phyloP scores from a whole-genome alignment of 2,329 filamentous ascomycete genomes.

The Aspergillus sp. region DNA sequence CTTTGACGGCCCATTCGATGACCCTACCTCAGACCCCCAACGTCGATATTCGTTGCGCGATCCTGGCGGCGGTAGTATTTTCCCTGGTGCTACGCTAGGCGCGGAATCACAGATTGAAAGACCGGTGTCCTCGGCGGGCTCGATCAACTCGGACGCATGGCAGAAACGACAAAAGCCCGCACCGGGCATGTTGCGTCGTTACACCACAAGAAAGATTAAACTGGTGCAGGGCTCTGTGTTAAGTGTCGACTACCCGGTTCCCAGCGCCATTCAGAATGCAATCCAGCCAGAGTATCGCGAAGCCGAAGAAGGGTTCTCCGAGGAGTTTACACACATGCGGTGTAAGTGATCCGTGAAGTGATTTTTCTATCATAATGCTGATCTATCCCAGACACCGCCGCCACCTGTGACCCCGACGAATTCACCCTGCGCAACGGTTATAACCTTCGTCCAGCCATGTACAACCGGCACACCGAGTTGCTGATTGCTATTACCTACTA shows the following conservation, averaged over 20 bases:
- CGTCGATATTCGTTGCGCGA: constrained; percentile 29
- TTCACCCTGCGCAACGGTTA: constrained; percentile 98
- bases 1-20: constrained; percentile 44
- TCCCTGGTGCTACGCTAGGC: constrained; percentile 41
- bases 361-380: constrained; percentile 1
- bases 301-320: constrained; percentile 73
- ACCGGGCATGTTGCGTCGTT: constrained; percentile 64
- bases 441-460: constrained; percentile 95
- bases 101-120: constrained; percentile 55
- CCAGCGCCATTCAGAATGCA: constrained; percentile 94
- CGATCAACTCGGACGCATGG: constrained; percentile 65
- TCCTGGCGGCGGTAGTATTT: constrained; percentile 50
- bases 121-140: constrained; percentile 28
- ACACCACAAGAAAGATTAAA: constrained; percentile 94
- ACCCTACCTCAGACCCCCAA: constrained; percentile 30
- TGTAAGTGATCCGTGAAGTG: constrained; percentile 46
- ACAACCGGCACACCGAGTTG: constrained; percentile 95
- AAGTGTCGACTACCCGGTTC: constrained; percentile 94
- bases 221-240: constrained; percentile 93
- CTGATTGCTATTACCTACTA: constrained; percentile 98
- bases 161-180: constrained; percentile 69
- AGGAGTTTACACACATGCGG: constrained; percentile 97
- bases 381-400: constrained; percentile 66
- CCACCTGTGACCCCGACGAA: constrained; percentile 95
- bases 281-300: constrained; percentile 87